Evolutionary conservation across 305 asterid species (phyloP), one percentile per base, ranked within the genome.

Genomic region (Petunia hybrid): DNA sequence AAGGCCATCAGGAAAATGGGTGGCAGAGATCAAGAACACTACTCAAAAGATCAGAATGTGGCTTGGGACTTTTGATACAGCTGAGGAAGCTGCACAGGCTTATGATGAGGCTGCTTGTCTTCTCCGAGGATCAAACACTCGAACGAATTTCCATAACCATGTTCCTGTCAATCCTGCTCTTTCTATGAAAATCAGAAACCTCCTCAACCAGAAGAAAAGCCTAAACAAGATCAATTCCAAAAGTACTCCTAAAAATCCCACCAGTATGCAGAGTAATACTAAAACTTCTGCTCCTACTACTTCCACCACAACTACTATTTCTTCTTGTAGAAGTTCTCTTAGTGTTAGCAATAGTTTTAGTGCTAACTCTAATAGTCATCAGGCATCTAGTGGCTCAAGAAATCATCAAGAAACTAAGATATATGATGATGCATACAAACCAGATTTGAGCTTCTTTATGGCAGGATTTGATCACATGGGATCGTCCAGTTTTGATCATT

Each of bases 1-100:
- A 78, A 85, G 98, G 89, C 93, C 98, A 6, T 94, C 97, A 1
- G 97, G 98, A 8, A 93, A 92, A 89, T 95, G 97, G 97, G 98
- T 95, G 2, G 98, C 96, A 0, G 98, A 95, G 81, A 93, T 95
- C 88, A 93, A 93, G 90, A 92, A 95, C 91, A 93, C 98, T 3
- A 90, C 96, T 39, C 98, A 95, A 12, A 94, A 93, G 93, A 93
- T 95, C 86, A 84, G 98, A 46, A 89, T 95, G 96, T 95, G 98
- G 98, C 89, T 95, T 0, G 98, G 98, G 5, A 95, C 98, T 0
- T 95, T 95, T 65, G 98, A 95, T 82, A 92, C 97, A 0, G 98
- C 97, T 38, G 98, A 93, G 81, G 98, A 95, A 82, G 98, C 98
- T 43, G 98, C 98, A 7, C 93, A 74, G 4, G 97, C 98, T 16